These are phyloP conservation scores for Eucalyptus microcorys DNA, from an alignment of 345 rosid species.

Conservation along the genomic window DNA sequence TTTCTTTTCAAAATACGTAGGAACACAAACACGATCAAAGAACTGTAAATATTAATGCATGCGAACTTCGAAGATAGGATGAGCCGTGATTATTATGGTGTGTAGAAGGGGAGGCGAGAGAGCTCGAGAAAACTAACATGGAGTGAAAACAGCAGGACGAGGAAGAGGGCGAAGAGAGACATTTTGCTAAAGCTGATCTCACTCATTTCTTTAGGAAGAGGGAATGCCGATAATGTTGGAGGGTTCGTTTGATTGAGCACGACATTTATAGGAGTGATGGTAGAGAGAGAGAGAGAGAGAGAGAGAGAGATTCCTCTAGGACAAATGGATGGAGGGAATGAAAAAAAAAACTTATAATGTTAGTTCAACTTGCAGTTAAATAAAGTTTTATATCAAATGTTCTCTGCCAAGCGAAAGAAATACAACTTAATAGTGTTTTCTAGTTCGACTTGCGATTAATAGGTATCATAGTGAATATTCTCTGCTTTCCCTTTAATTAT, in stretches of 20 bases:
- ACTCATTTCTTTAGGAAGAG: not conserved
- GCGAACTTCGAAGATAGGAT: not conserved
- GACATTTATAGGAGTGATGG: not conserved
- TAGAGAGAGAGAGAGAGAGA: not conserved
- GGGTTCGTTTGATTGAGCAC: not conserved
- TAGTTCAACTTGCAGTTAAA: not conserved
- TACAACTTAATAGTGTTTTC: not conserved
- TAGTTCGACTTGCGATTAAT: not conserved
- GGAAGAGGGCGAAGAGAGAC: not conserved
- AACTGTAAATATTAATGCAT: not conserved
- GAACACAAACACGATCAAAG: not conserved
- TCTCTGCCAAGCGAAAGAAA: not conserved
- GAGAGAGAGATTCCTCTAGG: not conserved
- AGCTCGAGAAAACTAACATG: constrained; percentile 9
- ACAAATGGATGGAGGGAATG: not conserved
- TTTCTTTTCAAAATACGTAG: not conserved
- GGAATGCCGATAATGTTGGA: not conserved
- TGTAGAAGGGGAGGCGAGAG: not conserved
- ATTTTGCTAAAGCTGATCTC: not conserved
- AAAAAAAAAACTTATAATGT: not conserved
- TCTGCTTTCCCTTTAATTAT: not conserved
- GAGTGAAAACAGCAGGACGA: not conserved
- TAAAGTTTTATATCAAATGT: not conserved
- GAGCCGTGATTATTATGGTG: not conserved
- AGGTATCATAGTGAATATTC: not conserved